Base-by-base conservation (phyloP, 495 filamentous ascomycete species). In the Penicillium dipodomyicola region DNA sequence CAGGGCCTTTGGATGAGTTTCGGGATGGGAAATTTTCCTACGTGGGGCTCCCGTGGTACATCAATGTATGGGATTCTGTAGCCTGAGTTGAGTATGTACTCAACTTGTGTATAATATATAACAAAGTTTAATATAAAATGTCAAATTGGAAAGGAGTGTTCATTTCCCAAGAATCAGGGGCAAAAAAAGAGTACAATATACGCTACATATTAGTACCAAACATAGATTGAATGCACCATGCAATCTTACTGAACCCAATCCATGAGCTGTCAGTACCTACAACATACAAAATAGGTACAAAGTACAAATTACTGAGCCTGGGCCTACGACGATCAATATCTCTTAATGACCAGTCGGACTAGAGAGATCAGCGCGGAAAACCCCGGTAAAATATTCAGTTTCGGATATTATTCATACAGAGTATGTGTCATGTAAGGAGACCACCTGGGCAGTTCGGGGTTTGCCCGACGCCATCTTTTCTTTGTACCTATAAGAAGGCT, bases 401-500 rank as follows among this genome's bases (percentile, higher is more conserved):
- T 30, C 10, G 29, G 9, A 30, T 30, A 30, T 25, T 25, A 25
- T 25, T 25, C 0, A 25, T 17, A 10, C 45, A 30, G 3, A 19
- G 23, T 19, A 32, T 48, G 45, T 48, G 11, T 14, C 27, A 32
- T 32, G 29, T 17, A 48, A 48, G 45, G 45, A 48, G 45, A 22
- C 20, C 12, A n/a, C n/a, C n/a, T n/a, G n/a, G n/a, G n/a, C n/a
- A 25, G 1, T 17, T 41, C 39, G 39, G 39, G n/a, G 2, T 41
- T 41, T 41, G 22, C 22, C 22, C 22, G 30, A 41, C 39, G 17
- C 39, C 17, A 43, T 20, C 5, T 23, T 19, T 19, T 32, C 10
- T 32, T 12, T 12, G 30, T 33, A 29, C 5, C 23, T 25, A 25
- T 25, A 25, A 25, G 23, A 25, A 25, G 23, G 23, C 23, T 25